These are phyloP conservation scores for Sanghuangporus weigelae DNA, from an alignment of 1,284 basidiomycete species.

Conservation along the genomic window DNA sequence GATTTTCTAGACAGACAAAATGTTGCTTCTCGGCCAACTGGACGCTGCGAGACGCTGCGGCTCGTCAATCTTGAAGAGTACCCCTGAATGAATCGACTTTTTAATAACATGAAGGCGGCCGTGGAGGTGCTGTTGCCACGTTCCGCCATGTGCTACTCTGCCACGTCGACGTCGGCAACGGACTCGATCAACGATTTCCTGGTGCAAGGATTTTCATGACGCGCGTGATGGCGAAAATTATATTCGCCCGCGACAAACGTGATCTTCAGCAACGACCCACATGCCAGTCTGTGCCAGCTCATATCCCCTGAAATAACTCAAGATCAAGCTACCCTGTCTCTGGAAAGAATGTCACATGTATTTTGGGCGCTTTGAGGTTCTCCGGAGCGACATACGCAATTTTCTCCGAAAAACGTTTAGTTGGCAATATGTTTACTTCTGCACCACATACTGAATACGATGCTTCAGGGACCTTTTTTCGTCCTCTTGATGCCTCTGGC, in stretches of 20 bases:
- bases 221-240: neutral
- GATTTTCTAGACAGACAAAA: neutral
- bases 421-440: neutral
- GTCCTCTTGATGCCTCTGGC: neutral
- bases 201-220: neutral
- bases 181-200: neutral
- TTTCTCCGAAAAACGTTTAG: neutral
- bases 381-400: neutral
- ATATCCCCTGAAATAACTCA: neutral
- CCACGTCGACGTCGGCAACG: constrained; percentile 4
- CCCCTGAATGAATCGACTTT: neutral
- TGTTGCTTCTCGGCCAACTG: neutral
- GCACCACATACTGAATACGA: neutral
- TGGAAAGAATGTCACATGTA: neutral
- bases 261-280: neutral
- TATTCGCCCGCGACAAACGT: neutral
- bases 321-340: neutral
- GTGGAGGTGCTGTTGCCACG: neutral
- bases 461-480: neutral
- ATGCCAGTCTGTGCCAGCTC: neutral
- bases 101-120: neutral
- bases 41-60: neutral
- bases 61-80: neutral
- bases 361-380: neutral
- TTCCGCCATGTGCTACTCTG: neutral